phyloP scores from a whole-genome alignment of 2,329 filamentous ascomycete genomes.

The Neoascochyta sp. region DNA sequence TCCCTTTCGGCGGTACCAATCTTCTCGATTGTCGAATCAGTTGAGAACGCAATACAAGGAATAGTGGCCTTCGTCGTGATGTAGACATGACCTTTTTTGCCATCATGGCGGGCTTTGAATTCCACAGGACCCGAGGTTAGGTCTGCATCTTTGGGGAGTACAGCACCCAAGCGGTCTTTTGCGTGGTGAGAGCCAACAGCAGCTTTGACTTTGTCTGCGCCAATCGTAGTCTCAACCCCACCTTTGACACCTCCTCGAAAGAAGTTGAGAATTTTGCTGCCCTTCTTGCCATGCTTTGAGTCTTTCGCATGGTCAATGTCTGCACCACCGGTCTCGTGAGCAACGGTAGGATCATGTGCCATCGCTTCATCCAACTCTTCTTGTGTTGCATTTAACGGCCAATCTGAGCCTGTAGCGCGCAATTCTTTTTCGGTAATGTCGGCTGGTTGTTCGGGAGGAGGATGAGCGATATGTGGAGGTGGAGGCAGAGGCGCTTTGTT shows the following conservation, averaged over 20 bases:
- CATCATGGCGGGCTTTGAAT: slow-evolving; percentile 69
- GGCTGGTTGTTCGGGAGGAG: slow-evolving; percentile 50
- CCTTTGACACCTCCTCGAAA: slow-evolving; percentile 69
- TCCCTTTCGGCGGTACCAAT: slow-evolving; percentile 48
- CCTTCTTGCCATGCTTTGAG: slow-evolving; percentile 47
- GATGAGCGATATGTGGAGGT: slow-evolving; percentile 45
- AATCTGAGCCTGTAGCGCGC: slow-evolving; percentile 51
- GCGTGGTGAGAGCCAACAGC: slow-evolving; percentile 59
- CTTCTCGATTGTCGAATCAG: slow-evolving; percentile 48
- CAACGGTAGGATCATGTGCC: slow-evolving; percentile 44
- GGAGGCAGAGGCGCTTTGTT: slow-evolving; percentile 74
- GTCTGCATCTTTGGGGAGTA: slow-evolving; percentile 49
- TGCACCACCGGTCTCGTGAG: slow-evolving; percentile 50
- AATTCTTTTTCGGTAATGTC: slow-evolving; percentile 51
- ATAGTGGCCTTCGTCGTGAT: slow-evolving; percentile 64
- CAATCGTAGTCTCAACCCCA: slow-evolving; percentile 67
- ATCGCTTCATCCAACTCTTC: slow-evolving; percentile 65
- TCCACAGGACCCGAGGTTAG: slow-evolving; percentile 63
- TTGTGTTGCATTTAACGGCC: slow-evolving; percentile 58
- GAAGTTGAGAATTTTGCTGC: slow-evolving; percentile 56
- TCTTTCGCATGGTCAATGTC: slow-evolving; percentile 51
- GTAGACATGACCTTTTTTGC: slow-evolving; percentile 68
- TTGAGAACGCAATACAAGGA: slow-evolving; percentile 64
- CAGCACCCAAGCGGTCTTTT: slow-evolving; percentile 67
- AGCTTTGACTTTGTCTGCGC: slow-evolving; percentile 68